Evolutionary conservation across 176 grass and related monocot genomes (phyloP).

Genomic region (Luzula sylvatica): DNA sequence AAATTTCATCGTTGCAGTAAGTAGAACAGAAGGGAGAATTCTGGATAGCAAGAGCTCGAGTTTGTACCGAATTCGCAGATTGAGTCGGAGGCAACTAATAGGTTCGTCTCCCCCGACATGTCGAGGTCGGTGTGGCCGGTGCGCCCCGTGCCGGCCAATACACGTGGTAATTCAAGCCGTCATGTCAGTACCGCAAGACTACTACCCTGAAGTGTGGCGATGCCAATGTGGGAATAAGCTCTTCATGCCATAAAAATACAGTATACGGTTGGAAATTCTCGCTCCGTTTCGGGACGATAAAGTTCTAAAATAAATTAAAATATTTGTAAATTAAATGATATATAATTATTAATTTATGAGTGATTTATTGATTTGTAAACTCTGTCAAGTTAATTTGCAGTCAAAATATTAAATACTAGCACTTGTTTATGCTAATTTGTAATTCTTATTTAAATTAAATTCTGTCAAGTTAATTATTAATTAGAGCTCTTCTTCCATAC

Average conservation of each 20-base stretch:
- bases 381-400: no score
- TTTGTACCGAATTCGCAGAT: background rate
- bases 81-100: slow-evolving; percentile 14
- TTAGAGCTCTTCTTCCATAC: no score
- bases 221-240: slow-evolving; percentile 71
- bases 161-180: slow-evolving; percentile 59
- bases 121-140: slow-evolving; percentile 42
- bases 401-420: no score
- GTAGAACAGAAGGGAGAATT: background rate
- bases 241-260: slow-evolving; percentile 50
- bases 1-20: background rate
- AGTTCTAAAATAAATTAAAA: no score
- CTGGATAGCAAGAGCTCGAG: background rate
- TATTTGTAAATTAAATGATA: no score
- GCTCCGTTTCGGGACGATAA: no score
- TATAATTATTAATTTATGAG: no score
- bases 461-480: no score
- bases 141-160: slow-evolving; percentile 40
- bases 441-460: no score
- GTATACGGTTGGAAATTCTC: background rate
- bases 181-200: slow-evolving; percentile 40
- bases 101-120: slow-evolving; percentile 62
- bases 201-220: slow-evolving; percentile 93
- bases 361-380: no score
- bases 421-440: no score